These are phyloP conservation scores for Fusarium fujikuroi DNA, from an alignment of 2,329 filamentous ascomycete genomes.

Conservation along the genomic window DNA sequence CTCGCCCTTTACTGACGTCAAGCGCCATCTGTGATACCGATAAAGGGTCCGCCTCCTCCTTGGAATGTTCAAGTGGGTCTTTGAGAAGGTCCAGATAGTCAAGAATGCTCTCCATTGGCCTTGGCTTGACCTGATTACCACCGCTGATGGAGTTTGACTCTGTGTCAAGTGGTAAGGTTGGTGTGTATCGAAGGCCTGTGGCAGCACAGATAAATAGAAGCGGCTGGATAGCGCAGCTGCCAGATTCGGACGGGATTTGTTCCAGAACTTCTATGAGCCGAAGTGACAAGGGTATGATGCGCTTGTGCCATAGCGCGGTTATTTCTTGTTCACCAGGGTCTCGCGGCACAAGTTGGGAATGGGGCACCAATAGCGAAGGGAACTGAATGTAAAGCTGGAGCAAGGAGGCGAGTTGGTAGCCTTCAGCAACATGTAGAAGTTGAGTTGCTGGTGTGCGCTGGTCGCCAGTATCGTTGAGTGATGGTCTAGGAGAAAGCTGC, in stretches of 20 bases:
- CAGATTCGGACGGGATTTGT: background rate
- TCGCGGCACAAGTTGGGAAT: accelerated
- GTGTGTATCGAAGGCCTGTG: background rate
- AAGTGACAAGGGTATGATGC: background rate
- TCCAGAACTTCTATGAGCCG: background rate
- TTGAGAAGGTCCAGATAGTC: background rate
- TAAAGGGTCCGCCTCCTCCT: background rate
- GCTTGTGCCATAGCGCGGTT: background rate
- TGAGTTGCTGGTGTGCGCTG: accelerated
- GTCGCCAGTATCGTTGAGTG: accelerated
- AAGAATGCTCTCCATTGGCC: background rate
- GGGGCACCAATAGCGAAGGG: accelerated
- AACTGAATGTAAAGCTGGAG: background rate
- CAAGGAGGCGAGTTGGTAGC: background rate
- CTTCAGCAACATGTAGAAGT: background rate
- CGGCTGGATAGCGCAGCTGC: background rate
- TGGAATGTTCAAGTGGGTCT: background rate
- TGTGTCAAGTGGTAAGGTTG: accelerated
- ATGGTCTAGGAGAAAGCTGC: background rate
- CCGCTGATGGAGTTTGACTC: background rate
- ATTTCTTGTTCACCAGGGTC: accelerated
- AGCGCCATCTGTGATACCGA: background rate
- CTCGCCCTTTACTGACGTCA: background rate
- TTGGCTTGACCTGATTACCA: accelerated
- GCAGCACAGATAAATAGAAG: background rate